These are phyloP conservation scores for Fusarium sp. DNA, from an alignment of 2,329 filamentous ascomycete genomes.

Conservation along the genomic window DNA sequence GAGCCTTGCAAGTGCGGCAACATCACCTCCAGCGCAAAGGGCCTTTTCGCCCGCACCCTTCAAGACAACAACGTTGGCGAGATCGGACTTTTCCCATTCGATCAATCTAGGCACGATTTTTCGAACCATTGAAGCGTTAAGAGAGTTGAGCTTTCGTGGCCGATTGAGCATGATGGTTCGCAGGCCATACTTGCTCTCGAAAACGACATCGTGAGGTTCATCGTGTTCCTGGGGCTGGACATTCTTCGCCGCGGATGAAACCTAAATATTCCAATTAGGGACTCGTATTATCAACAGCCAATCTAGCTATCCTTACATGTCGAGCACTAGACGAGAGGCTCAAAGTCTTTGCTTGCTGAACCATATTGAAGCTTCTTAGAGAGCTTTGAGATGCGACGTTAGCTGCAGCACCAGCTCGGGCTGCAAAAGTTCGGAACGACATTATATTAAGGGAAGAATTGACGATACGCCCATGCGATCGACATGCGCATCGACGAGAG, in stretches of 20 bases:
- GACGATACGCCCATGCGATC: slow-evolving; percentile 52
- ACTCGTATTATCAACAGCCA: neutral
- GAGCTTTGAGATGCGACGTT: slow-evolving; percentile 57
- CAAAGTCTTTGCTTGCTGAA: slow-evolving; percentile 80
- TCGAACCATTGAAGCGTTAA: slow-evolving; percentile 93
- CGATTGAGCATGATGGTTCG: slow-evolving; percentile 95
- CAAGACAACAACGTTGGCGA: slow-evolving; percentile 92
- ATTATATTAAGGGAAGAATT: slow-evolving; percentile 57
- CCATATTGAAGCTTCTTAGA: slow-evolving; percentile 70
- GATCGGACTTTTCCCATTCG: slow-evolving; percentile 94
- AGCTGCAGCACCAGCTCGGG: slow-evolving; percentile 65
- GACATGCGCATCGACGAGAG: slow-evolving; percentile 51
- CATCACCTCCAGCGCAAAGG: slow-evolving; percentile 94
- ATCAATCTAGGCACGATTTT: slow-evolving; percentile 91
- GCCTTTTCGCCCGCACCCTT: slow-evolving; percentile 88
- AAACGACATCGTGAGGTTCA: slow-evolving; percentile 90
- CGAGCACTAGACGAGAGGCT: slow-evolving; percentile 64
- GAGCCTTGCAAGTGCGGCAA: slow-evolving; percentile 78
- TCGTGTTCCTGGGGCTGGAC: slow-evolving; percentile 73
- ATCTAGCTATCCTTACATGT: slow-evolving; percentile 41
- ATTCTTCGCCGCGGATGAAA: slow-evolving; percentile 50
- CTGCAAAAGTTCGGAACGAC: slow-evolving; percentile 66
- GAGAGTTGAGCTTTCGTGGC: slow-evolving; percentile 88
- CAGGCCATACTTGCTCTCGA: slow-evolving; percentile 88
- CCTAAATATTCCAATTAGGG: slow-evolving; percentile 44